Conservation (phyloP, 2,329 filamentous ascomycete species). For the Coniella vitis region DNA sequence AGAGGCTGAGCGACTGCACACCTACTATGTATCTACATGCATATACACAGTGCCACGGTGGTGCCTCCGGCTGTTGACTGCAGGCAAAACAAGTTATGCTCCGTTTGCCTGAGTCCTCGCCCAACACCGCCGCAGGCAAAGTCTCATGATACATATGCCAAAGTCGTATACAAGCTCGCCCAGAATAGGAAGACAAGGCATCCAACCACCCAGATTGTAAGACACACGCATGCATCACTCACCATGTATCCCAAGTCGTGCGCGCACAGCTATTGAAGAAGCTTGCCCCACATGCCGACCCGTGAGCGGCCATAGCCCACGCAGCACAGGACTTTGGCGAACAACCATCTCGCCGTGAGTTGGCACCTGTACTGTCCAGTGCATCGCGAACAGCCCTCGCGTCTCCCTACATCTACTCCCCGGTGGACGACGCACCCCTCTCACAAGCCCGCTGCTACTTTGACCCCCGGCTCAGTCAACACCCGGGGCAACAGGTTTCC, state of each 20-base stretch:
- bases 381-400: neutral
- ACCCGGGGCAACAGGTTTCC: constrained; percentile 1
- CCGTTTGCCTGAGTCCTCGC: neutral
- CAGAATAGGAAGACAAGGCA: constrained; percentile 4
- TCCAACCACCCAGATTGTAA: neutral
- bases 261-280: constrained; percentile 3
- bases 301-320: constrained; percentile 10
- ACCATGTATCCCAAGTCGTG: constrained; percentile 5
- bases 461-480: neutral
- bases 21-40: neutral
- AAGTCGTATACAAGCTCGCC: neutral
- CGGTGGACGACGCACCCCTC: neutral
- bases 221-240: constrained; percentile 18
- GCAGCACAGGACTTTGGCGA: constrained; percentile 10
- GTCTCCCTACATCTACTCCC: constrained; percentile 7
- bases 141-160: neutral
- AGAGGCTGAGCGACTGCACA: neutral
- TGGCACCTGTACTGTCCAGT: constrained; percentile 10
- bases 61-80: neutral
- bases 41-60: neutral
- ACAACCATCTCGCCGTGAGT: constrained; percentile 1
- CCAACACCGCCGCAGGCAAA: neutral
- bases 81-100: neutral
- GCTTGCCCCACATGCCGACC: constrained; percentile 10
- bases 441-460: neutral